phyloP scores from a whole-genome alignment of 139 green algal genomes.

The Tetradesmus lagerheimii region DNA sequence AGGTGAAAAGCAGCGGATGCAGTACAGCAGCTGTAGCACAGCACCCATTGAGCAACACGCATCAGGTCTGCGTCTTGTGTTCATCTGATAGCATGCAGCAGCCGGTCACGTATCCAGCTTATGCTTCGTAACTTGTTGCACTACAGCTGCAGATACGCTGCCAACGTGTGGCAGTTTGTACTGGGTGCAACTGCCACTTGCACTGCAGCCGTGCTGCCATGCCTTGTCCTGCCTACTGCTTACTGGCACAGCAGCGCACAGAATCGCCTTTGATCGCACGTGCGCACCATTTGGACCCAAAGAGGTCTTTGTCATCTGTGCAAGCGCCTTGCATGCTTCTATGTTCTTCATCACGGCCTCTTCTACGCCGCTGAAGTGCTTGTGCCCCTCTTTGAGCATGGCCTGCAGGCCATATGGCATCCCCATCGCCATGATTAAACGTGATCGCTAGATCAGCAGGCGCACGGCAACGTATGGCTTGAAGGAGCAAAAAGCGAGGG shows the following conservation, averaged over 20 bases:
- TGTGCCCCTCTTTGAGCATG: constrained; percentile 99
- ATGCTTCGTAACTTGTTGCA: neutral
- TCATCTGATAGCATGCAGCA: neutral
- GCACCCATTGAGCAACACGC: too few species aligned
- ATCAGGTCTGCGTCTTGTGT: too few species aligned
- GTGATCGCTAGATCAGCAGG: neutral
- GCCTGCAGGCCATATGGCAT: constrained; percentile 92
- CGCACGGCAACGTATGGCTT: neutral
- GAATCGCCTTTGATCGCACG: neutral
- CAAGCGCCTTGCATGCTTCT: constrained; percentile 96
- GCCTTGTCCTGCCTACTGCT: neutral
- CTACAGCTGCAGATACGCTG: neutral
- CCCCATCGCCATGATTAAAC: constrained; percentile 53
- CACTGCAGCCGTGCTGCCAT: neutral
- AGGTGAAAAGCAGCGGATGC: too few species aligned
- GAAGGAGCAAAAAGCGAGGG: neutral
- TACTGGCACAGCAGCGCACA: neutral
- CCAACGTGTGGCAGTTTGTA: neutral
- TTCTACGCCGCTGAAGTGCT: constrained; percentile 95
- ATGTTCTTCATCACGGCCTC: constrained; percentile 99
- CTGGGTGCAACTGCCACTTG: neutral
- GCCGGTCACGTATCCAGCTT: neutral
- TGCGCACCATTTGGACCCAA: constrained; percentile 95
- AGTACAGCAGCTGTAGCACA: too few species aligned
- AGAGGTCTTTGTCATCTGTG: constrained; percentile 93